Percentiles rank a stretch among this genome's conserved stretches.
phyloP scores from a whole-genome alignment of 345 rosid species.

The Cardiospermum halicacabum region DNA sequence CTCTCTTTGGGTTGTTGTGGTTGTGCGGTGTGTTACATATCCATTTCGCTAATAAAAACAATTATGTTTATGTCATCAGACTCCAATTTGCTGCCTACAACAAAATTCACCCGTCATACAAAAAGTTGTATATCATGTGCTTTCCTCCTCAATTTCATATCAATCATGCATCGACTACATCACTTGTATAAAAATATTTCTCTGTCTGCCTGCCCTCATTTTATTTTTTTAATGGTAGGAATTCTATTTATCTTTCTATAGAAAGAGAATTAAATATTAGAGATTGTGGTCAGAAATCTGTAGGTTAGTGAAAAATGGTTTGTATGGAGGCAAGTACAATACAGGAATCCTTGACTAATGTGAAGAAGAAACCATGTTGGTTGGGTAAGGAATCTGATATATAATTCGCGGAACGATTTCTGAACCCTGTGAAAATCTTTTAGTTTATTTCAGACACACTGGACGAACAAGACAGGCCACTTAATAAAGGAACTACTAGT shows the following conservation, averaged over 20 bases:
- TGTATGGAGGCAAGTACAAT: background rate
- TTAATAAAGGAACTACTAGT: background rate
- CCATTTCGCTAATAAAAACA: background rate
- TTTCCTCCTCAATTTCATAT: background rate
- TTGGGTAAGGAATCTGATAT: conserved; percentile 9
- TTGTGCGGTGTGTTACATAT: background rate
- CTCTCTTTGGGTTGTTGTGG: background rate
- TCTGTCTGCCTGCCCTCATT: background rate
- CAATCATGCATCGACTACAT: background rate
- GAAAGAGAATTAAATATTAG: no score
- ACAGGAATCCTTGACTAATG: conserved; percentile 7
- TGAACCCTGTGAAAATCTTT: background rate
- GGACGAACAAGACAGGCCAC: conserved; percentile 5
- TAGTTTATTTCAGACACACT: conserved; percentile 8
- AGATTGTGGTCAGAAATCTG: background rate
- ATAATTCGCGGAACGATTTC: conserved; percentile 10
- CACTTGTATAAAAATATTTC: no score
- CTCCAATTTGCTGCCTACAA: background rate
- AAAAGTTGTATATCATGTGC: background rate
- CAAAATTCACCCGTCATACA: background rate
- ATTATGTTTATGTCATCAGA: conserved; percentile 7
- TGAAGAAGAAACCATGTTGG: conserved; percentile 4
- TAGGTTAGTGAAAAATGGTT: background rate
- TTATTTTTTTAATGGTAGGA: no score
- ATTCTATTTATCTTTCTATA: no score